A percentile compares a stretch with the other conserved stretches of the same genome.
Evolutionary conservation across 202 grass and related monocot species (phyloP).

Genomic region (Setaria italica): DNA sequence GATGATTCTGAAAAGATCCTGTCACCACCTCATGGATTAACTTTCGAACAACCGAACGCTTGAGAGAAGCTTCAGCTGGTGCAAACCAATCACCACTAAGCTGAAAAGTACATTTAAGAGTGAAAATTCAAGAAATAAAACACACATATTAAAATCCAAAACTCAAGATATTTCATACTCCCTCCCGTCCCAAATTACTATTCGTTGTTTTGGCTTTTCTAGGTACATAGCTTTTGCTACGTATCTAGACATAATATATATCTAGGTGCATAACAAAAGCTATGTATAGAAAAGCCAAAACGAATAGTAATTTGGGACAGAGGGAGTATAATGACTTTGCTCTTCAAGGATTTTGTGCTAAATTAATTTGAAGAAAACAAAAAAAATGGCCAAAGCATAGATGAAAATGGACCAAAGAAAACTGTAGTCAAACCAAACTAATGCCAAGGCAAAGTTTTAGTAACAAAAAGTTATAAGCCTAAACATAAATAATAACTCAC

Average conservation of each 20-base stretch:
- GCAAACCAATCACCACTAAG: slow-evolving; percentile 85
- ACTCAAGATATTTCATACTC: slow-evolving; percentile 3
- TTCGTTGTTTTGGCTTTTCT: too few relatives aligned
- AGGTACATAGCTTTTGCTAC: too few relatives aligned
- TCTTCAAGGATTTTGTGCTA: slow-evolving; percentile 25
- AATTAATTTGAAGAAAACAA: background rate
- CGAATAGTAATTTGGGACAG: too few relatives aligned
- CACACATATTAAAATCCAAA: slow-evolving; percentile 29
- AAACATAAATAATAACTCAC: slow-evolving; percentile 7
- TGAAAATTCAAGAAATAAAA: slow-evolving; percentile 8
- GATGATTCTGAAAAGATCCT: slow-evolving; percentile 50
- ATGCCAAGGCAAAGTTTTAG: background rate
- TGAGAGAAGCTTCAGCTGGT: slow-evolving; percentile 85
- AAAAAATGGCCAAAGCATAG: background rate
- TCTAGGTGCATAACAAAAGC: too few relatives aligned
- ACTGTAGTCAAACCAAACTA: background rate
- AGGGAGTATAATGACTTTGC: background rate
- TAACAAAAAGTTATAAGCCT: slow-evolving; percentile 9
- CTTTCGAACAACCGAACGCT: slow-evolving; percentile 74
- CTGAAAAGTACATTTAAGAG: slow-evolving; percentile 56
- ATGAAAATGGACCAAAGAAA: background rate
- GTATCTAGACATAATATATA: too few relatives aligned
- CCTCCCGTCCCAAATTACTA: too few relatives aligned
- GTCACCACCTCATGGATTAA: slow-evolving; percentile 71
- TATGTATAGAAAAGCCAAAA: too few relatives aligned